phyloP scores from a whole-genome alignment of 139 green algal species.

The Chlorella sp. region DNA sequence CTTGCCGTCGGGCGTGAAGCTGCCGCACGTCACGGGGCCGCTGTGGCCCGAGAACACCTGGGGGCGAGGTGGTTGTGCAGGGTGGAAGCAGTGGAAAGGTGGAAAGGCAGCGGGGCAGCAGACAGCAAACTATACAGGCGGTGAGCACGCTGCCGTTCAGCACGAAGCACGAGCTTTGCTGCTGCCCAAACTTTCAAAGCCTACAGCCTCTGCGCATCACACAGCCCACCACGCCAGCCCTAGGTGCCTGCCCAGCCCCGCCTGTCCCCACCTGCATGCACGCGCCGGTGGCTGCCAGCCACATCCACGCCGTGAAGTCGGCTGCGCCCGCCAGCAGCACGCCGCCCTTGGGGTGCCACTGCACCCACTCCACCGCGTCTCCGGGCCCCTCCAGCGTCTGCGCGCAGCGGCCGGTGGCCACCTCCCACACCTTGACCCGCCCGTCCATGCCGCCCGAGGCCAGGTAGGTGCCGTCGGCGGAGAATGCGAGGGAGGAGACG shows the following conservation, averaged over 20 bases:
- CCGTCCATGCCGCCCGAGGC: conserved; percentile 90
- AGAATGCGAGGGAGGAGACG: conserved; percentile 82
- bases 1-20: conserved; percentile 91
- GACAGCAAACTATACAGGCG: no score
- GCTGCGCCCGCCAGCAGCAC: conserved; percentile 91
- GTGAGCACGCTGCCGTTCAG: neutral
- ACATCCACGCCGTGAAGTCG: conserved; percentile 97
- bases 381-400: conserved; percentile 82
- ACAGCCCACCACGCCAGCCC: no score
- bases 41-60: conserved; percentile 90
- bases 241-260: no score
- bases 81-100: no score
- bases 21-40: conserved; percentile 80
- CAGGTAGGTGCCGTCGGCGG: conserved; percentile 68
- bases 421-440: conserved; percentile 75
- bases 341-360: conserved; percentile 92
- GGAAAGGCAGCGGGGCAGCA: no score
- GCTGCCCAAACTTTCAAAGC: neutral
- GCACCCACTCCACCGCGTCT: conserved; percentile 87
- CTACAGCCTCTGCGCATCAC: neutral
- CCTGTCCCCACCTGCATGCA: conserved; percentile 94
- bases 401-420: conserved; percentile 48
- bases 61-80: neutral
- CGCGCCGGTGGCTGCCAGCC: conserved; percentile 80
- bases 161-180: neutral